A percentile compares a stretch with the other conserved stretches of the same genome.
Conservation (phyloP, 2,329 filamentous ascomycete genomes). For the Ophiostoma sp. region DNA sequence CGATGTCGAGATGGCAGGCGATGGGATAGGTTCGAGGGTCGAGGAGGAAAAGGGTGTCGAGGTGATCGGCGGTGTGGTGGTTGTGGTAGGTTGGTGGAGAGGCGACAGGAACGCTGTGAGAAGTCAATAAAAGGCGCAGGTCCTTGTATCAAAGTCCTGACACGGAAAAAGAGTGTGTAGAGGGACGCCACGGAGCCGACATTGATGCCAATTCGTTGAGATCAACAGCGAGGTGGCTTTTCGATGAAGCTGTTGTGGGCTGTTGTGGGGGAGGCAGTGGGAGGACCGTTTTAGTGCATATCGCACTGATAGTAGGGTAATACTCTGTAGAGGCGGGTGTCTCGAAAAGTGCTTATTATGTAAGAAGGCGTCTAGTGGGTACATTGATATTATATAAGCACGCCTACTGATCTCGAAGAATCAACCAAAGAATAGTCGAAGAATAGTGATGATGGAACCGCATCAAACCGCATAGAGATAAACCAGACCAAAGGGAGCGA, state of each 20-base stretch:
- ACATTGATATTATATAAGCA: background rate
- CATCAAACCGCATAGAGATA: background rate
- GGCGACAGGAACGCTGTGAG: background rate
- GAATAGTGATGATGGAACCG: background rate
- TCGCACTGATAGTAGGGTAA: conserved; percentile 1
- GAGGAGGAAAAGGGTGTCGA: conserved; percentile 4
- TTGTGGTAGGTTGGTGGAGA: background rate
- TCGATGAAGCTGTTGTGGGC: conserved; percentile 1
- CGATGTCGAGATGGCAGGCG: background rate
- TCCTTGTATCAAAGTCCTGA: background rate
- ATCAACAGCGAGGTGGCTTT: background rate
- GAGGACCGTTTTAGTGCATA: conserved; percentile 9
- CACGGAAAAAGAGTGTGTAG: background rate
- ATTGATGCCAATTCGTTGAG: background rate
- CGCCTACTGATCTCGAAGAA: background rate
- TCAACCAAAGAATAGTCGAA: background rate
- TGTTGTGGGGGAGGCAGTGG: conserved; percentile 3
- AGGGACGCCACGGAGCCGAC: background rate
- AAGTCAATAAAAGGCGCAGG: background rate
- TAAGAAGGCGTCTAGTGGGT: background rate
- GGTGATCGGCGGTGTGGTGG: background rate
- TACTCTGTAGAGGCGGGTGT: too few species aligned
- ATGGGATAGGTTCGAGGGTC: background rate
- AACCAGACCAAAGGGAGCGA: background rate
- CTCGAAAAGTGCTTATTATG: background rate